These are phyloP conservation scores for Pulveroboletus sp. DNA, from an alignment of 768 basidiomycete genomes.

Conservation along the genomic window DNA sequence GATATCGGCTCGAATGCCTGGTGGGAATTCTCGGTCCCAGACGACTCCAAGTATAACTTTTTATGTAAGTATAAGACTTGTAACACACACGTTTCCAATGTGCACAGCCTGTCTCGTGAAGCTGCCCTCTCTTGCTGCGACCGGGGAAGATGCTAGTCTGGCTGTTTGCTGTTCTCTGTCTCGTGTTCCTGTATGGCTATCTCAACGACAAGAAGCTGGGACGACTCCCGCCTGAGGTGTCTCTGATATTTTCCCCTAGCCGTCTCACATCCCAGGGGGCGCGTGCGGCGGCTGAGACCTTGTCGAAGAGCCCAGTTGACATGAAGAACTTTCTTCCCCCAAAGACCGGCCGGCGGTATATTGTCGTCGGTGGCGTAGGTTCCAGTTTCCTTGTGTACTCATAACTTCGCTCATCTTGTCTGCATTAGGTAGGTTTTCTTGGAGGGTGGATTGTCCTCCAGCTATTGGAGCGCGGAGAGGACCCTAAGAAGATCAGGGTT, in stretches of 20 bases:
- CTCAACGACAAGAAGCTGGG: conserved; percentile 56
- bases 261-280: conserved; percentile 48
- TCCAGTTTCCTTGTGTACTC: conserved; percentile 21
- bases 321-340: conserved; percentile 53
- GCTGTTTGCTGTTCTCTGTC: conserved; percentile 2
- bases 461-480: conserved; percentile 67
- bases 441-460: conserved; percentile 78
- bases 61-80: no score
- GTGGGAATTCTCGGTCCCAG: no score
- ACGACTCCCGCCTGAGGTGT: conserved; percentile 46
- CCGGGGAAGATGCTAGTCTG: conserved; percentile 17
- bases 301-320: conserved; percentile 35
- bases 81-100: no score
- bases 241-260: conserved; percentile 45
- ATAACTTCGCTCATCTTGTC: background rate
- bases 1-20: background rate
- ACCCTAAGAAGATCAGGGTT: conserved; percentile 60
- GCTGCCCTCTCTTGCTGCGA: background rate
- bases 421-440: conserved; percentile 62
- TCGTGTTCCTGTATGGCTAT: conserved; percentile 37
- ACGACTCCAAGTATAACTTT: no score
- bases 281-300: conserved; percentile 34
- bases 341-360: conserved; percentile 71
- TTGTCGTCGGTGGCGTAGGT: conserved; percentile 73
- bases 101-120: no score